Evolutionary conservation across 129 eudicot species (phyloP).

Genomic region (Artemisia annua): DNA sequence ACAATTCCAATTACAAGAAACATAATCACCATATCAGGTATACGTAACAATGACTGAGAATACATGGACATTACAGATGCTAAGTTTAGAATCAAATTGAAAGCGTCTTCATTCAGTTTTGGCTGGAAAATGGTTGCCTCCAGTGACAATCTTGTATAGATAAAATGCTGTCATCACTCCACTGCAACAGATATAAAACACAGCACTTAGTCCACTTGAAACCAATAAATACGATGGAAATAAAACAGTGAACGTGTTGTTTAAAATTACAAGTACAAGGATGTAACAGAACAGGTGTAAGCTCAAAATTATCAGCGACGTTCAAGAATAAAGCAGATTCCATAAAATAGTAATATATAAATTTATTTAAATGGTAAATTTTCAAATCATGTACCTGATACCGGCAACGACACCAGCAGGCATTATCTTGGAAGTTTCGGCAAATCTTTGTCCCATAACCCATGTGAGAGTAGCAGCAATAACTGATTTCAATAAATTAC

Average conservation of each 20-base stretch:
- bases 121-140: constrained; percentile 72
- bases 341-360: not conserved
- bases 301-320: not conserved
- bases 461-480: constrained; percentile 71
- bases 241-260: not conserved
- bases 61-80: constrained; percentile 24
- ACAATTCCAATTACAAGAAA: not conserved
- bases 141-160: constrained; percentile 76
- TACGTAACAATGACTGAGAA: constrained; percentile 19
- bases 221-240: constrained; percentile 6
- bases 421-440: constrained; percentile 78
- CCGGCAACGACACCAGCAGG: constrained; percentile 90
- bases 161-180: constrained; percentile 72
- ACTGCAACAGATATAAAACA: constrained; percentile 43
- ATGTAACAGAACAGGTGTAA: not conserved
- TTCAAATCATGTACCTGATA: constrained; percentile 54
- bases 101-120: constrained; percentile 51
- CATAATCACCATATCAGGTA: constrained; percentile 8
- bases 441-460: constrained; percentile 83
- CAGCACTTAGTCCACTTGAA: constrained; percentile 2
- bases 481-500: constrained; percentile 39
- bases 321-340: not conserved
- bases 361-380: not conserved
- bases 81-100: not conserved
- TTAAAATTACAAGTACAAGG: not conserved